Conservation (phyloP, 768 basidiomycete genomes). For the Phanerodontia chrysosporium region DNA sequence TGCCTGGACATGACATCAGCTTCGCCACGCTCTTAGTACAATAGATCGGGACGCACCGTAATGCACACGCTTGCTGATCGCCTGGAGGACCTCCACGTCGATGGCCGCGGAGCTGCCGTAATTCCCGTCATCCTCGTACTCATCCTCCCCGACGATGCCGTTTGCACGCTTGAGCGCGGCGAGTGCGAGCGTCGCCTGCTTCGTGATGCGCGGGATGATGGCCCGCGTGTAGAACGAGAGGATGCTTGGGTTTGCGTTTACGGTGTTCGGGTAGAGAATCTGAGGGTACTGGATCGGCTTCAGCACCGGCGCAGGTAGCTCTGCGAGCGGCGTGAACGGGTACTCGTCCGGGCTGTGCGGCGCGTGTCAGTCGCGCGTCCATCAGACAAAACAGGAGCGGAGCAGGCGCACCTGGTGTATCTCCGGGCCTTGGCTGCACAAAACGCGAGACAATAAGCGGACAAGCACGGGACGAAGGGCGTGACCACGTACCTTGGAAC, state of each 20-base stretch:
- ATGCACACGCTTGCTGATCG: conserved; percentile 97
- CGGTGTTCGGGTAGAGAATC: conserved; percentile 71
- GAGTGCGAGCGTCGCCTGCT: conserved; percentile 61
- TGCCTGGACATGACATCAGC: conserved; percentile 56
- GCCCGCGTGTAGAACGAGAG: conserved; percentile 81
- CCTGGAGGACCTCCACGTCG: conserved; percentile 94
- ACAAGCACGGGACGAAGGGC: conserved; percentile 12
- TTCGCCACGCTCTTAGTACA: neutral
- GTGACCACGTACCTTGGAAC: conserved; percentile 94
- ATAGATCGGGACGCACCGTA: conserved; percentile 62
- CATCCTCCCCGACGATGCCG: conserved; percentile 63
- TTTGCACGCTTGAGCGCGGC: conserved; percentile 61
- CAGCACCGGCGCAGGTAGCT: conserved; percentile 81
- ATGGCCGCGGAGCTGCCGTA: conserved; percentile 94
- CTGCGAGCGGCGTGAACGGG: conserved; percentile 69
- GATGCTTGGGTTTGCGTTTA: conserved; percentile 88
- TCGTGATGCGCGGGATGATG: conserved; percentile 89
- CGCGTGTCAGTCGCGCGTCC: neutral
- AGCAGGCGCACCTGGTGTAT: conserved; percentile 72
- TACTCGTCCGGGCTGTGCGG: conserved; percentile 88
- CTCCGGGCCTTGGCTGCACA: conserved; percentile 88
- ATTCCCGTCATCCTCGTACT: conserved; percentile 92
- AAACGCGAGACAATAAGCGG: neutral
- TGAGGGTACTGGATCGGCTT: conserved; percentile 67
- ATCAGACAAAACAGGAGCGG: too few species aligned